Percentiles rank a stretch among this genome's conserved stretches.
These are phyloP conservation scores for Crithidia expoeki DNA, from an alignment of 208 protist genomes.

Conservation along the genomic window DNA sequence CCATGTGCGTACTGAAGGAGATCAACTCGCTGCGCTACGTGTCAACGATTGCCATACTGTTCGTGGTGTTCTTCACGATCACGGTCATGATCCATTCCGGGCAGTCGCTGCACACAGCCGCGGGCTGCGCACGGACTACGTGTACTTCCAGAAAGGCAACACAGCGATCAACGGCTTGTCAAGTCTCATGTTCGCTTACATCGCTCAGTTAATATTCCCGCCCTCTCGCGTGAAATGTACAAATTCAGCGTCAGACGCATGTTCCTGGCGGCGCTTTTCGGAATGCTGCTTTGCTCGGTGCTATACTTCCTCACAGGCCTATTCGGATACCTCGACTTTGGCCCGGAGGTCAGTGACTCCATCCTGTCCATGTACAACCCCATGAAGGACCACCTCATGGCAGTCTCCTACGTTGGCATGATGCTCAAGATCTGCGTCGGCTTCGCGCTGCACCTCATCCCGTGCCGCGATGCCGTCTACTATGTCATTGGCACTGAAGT, in stretches of 20 bases:
- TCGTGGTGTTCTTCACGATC: conserved; percentile 71
- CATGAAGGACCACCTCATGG: conserved; percentile 46
- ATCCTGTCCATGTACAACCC: conserved; percentile 60
- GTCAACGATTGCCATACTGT: conserved; percentile 54
- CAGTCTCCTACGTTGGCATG: conserved; percentile 66
- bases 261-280: no score
- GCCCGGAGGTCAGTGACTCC: conserved; percentile 35
- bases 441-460: conserved; percentile 61
- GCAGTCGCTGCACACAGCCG: no score
- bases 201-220: conserved; percentile 53
- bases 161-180: conserved; percentile 52
- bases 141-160: conserved; percentile 41
- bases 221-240: no score
- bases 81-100: conserved; percentile 58
- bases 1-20: no score
- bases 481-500: conserved; percentile 37
- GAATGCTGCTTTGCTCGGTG: conserved; percentile 50
- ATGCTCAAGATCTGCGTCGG: conserved; percentile 66
- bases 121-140: conserved; percentile 34
- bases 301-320: conserved; percentile 64
- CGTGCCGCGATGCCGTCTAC: conserved; percentile 59
- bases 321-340: conserved; percentile 77
- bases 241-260: no score
- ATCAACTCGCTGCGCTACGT: conserved; percentile 80
- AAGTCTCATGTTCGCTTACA: conserved; percentile 51